Base-by-base conservation (phyloP, 2,329 filamentous ascomycete genomes). In the Xylaria sp. region DNA sequence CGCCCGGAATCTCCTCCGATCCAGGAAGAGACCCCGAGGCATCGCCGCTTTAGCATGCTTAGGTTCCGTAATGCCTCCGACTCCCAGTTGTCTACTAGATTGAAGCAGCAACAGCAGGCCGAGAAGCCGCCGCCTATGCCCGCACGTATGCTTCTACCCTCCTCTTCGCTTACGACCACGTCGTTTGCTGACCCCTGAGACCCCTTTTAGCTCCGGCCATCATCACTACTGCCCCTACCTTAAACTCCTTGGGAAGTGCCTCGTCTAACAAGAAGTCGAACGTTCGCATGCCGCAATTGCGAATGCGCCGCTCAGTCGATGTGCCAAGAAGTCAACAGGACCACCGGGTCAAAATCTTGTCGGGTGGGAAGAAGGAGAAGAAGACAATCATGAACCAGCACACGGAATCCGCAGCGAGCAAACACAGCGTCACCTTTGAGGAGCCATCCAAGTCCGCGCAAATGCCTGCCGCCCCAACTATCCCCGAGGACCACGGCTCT, bases 41-140 rank as follows among this genome's bases (percentile, higher is more conserved):
- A 89, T 74, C 86, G 85, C 69, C 87, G 89, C 70, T 91, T 91
- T 78, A 90, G 88, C 65, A 84, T 97, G 80, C 84, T 97, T 82
- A 91, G 91, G 77, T 94, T 96, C 80, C 92, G 94, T 76, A 94
- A 97, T 87, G 94, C 94, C 70, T 98, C 94, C 9, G 95, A 98
- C 82, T 92, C 94, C 60, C 94, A 98, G 80, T 83, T 98, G 70
- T 94, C 93, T 12, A 84, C 90, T 37, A 88, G 89, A 78, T 91
- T 91, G 62, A 94, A 91, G 79, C 88, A 91, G 75, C 90, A 94
- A 65, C 84, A 84, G 55, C 81, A 83, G 71, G 83, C 84, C 69
- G 83, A 86, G 76, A 86, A 83, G 74, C 81, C 84, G 25, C 89
- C 85, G 76, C 90, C 85, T 75, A 84, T 88, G 77, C 89, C 84